Evolutionary conservation across 2,329 filamentous ascomycete species (phyloP).

Genomic region (Dothideomycetes sp.): DNA sequence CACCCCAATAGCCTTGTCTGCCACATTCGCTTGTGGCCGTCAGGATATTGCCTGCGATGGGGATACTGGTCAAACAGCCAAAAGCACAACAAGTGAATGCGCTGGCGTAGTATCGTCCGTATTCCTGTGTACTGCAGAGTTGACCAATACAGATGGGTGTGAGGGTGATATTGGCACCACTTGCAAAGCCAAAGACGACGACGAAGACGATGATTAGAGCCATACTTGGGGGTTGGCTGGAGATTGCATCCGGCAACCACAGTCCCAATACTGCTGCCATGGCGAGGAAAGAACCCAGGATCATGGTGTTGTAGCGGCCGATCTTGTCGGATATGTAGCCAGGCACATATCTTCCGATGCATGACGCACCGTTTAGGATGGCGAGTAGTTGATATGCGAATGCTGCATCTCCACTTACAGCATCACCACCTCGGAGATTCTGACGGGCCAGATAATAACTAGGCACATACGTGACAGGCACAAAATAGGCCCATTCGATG

Average conservation of each 20-base stretch:
- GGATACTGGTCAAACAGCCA: slow-evolving; percentile 44
- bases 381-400: slow-evolving; percentile 62
- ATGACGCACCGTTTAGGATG: slow-evolving; percentile 72
- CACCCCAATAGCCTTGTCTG: slow-evolving; percentile 32
- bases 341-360: slow-evolving; percentile 67
- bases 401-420: not conserved
- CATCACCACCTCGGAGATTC: too few relatives aligned
- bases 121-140: slow-evolving; percentile 70
- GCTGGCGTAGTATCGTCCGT: slow-evolving; percentile 74
- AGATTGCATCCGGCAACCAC: too few relatives aligned
- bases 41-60: slow-evolving; percentile 37
- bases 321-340: slow-evolving; percentile 70
- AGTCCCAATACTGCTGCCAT: too few relatives aligned
- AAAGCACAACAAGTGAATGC: slow-evolving; percentile 77
- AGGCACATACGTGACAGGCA: slow-evolving; percentile 74
- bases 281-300: too few relatives aligned
- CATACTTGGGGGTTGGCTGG: too few relatives aligned
- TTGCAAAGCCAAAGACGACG: slow-evolving; percentile 70
- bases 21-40: slow-evolving; percentile 25
- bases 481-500: slow-evolving; percentile 41
- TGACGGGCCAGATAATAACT: slow-evolving; percentile 54
- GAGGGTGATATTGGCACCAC: slow-evolving; percentile 69
- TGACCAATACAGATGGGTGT: slow-evolving; percentile 77
- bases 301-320: slow-evolving; percentile 76
- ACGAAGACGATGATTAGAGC: slow-evolving; percentile 61